A percentile compares a stretch with the other conserved stretches of the same genome.
Evolutionary conservation across 2,329 filamentous ascomycete species (phyloP).

Genomic region (Aspergillus versicolor): DNA sequence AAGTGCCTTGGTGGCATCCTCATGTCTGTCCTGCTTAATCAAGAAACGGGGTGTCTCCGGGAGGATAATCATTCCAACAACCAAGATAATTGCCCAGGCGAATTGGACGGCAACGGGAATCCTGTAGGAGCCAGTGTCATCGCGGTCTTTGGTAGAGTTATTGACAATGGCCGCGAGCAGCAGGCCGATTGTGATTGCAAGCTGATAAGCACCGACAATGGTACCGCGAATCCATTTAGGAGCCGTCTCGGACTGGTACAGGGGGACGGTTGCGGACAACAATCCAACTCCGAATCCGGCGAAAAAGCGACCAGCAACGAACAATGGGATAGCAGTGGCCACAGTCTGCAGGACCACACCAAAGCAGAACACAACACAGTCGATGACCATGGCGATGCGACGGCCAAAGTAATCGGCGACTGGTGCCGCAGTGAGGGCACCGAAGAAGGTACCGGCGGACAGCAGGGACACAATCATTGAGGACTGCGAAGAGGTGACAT

Average conservation of each 20-base stretch:
- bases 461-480: constrained; percentile 70
- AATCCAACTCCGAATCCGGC: constrained; percentile 66
- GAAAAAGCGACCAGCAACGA: constrained; percentile 53
- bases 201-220: constrained; percentile 75
- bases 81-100: constrained; percentile 74
- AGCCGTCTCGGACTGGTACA: constrained; percentile 79
- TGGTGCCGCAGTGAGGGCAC: constrained; percentile 68
- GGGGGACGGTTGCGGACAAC: constrained; percentile 65
- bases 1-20: constrained; percentile 62
- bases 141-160: constrained; percentile 64
- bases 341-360: constrained; percentile 37
- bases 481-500: constrained; percentile 53
- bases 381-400: constrained; percentile 43
- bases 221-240: constrained; percentile 73
- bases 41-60: constrained; percentile 83
- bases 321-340: constrained; percentile 30
- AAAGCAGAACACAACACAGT: constrained; percentile 33
- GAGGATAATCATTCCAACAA: constrained; percentile 67
- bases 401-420: constrained; percentile 42
- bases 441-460: constrained; percentile 72
- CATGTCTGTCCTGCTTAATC: constrained; percentile 71
- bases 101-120: constrained; percentile 80
- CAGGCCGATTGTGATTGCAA: constrained; percentile 76
- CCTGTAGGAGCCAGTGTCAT: constrained; percentile 67
- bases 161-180: constrained; percentile 71